A percentile compares a stretch with the other conserved stretches of the same genome.
phyloP scores from a whole-genome alignment of 176 grass and related monocot genomes.

The Oryza officinalis region DNA sequence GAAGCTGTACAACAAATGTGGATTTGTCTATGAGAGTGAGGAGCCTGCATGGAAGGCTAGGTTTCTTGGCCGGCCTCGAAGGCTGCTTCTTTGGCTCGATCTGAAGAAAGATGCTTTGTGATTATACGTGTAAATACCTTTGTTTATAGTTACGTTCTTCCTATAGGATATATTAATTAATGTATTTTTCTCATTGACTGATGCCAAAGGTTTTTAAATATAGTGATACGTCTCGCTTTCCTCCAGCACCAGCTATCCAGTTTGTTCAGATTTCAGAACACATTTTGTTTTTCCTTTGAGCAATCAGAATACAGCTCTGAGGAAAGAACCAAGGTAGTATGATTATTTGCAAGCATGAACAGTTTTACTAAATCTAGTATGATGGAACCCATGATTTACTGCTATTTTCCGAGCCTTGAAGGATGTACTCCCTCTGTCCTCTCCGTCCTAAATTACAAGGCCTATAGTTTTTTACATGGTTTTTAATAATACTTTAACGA shows the following conservation, averaged over 20 bases:
- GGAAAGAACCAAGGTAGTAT: not conserved
- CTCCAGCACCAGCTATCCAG: not conserved
- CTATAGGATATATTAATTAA: not conserved
- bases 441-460: no score
- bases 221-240: not conserved
- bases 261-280: not conserved
- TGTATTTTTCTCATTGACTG: not conserved
- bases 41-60: conserved; percentile 85
- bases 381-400: no score
- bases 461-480: no score
- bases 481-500: no score
- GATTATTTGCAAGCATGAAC: not conserved
- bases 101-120: conserved; percentile 47
- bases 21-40: conserved; percentile 90
- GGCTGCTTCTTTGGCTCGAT: conserved; percentile 90
- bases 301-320: not conserved
- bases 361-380: not conserved
- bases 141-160: conserved; percentile 1
- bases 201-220: conserved; percentile 20
- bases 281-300: not conserved
- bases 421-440: not conserved
- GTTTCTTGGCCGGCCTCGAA: conserved; percentile 72
- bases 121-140: conserved; percentile 40
- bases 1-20: conserved; percentile 83
- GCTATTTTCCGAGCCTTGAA: not conserved